Evolutionary conservation across 2,329 filamentous ascomycete genomes (phyloP).

Genomic region (Onygenales sp.): DNA sequence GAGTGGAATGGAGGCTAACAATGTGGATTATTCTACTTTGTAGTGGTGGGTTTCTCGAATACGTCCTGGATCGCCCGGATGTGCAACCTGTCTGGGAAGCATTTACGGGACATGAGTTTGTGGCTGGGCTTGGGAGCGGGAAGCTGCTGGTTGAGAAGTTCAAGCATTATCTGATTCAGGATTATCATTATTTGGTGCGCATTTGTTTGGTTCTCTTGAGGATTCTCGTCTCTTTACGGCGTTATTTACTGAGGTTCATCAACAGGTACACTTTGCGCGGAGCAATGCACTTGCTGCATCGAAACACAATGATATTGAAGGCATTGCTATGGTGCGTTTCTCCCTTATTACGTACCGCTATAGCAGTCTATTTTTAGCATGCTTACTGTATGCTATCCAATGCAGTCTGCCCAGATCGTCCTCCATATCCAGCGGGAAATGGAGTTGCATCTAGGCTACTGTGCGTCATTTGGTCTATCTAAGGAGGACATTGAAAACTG

Average conservation of each 20-base stretch:
- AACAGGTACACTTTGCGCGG: conserved; percentile 72
- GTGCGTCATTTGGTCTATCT: conserved; percentile 67
- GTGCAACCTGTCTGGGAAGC: conserved; percentile 64
- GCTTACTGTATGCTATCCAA: not conserved
- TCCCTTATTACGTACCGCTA: not conserved
- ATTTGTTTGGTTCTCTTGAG: not conserved
- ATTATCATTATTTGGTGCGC: conserved; percentile 76
- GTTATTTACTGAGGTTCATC: conserved; percentile 2
- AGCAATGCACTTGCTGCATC: conserved; percentile 79
- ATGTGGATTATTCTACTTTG: not conserved
- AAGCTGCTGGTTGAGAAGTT: conserved; percentile 67
- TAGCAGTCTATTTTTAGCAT: not conserved
- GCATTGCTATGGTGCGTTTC: conserved; percentile 58
- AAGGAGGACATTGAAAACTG: conserved; percentile 61
- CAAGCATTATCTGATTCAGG: conserved; percentile 82
- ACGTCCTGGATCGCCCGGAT: conserved; percentile 64
- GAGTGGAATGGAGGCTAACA: not conserved
- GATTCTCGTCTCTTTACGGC: not conserved
- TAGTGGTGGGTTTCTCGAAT: conserved; percentile 72
- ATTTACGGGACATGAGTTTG: conserved; percentile 76
- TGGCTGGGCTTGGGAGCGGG: conserved; percentile 64
- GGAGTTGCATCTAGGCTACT: conserved; percentile 72
- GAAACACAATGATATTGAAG: conserved; percentile 64
- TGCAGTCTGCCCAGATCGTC: conserved; percentile 59
- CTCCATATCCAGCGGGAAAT: conserved; percentile 71